Base-by-base conservation (phyloP, 2,329 filamentous ascomycete genomes). In the Aspergillus floridensis region DNA sequence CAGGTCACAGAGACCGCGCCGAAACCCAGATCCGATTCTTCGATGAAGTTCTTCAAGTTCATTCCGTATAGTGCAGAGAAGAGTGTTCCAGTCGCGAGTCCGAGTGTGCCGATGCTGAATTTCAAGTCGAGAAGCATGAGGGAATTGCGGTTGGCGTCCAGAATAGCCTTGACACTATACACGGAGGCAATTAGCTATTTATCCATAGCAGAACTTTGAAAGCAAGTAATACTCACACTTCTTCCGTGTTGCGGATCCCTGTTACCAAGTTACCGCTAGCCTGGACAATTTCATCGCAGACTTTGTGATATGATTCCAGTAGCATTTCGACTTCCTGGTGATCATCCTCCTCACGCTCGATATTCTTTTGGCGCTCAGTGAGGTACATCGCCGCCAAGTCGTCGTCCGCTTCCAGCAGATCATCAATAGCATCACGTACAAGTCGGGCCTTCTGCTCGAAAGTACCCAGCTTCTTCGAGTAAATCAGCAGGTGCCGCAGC, bases 21-120 rank as follows among this genome's bases (percentile, higher is more conserved):
- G 74, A 99, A 98, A 11, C 93, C 95, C 75, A 91, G 85, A 75
- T 91, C 86, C 1, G 90, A 93, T 73, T 98, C 93, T 79, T 99
- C 95, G 68, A 98, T 92, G 76, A 97, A 98, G 77, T 98, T 98
- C 74, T 97, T 96, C 65, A 99, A 81, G 79, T 99, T 99, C 93
- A 98, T 98, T 68, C 95, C 95, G 82, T 98, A 99, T n/a, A 99
- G 86, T n/a, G 93, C 93, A 8, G 95, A 96, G 69, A 97, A 84
- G 72, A 98, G 96, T 53, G 95, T 97, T 57, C 95, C 95, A 72
- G 93, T 92, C 57, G 92, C 93, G 51, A 98, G 86, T n/a, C 93
- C 92, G 4, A 99, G 85, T 1, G 95, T 98, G 59, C 92, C 91
- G 61, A 99, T 93, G 72, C 90, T 95, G 79, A 98, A 96, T 73